Conservation (phyloP, 2,329 filamentous ascomycete species). For the Aspergillus ruber region DNA sequence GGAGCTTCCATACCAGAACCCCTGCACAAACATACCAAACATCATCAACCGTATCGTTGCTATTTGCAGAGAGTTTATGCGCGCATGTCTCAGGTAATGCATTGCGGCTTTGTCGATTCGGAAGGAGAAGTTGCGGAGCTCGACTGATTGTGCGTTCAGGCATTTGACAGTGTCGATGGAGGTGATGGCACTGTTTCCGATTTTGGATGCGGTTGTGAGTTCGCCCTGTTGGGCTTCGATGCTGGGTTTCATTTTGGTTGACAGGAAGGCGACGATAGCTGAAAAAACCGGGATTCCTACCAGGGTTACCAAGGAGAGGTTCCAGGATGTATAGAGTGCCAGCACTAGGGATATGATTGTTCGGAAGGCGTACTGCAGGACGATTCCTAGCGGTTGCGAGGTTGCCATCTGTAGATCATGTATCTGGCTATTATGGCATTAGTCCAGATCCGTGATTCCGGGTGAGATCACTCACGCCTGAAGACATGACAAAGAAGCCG, state of each 20-base stretch:
- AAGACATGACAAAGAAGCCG: slow-evolving; percentile 62
- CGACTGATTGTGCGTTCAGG: slow-evolving; percentile 68
- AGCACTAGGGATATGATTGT: slow-evolving; percentile 60
- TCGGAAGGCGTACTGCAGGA: slow-evolving; percentile 59
- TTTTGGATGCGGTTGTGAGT: slow-evolving; percentile 65
- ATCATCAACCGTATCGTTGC: slow-evolving; percentile 68
- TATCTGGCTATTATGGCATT: slow-evolving; percentile 55
- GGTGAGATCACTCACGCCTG: slow-evolving; percentile 59
- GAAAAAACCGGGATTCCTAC: slow-evolving; percentile 64
- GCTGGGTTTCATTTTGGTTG: slow-evolving; percentile 55
- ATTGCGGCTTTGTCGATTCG: slow-evolving; percentile 53
- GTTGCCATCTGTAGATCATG: slow-evolving; percentile 74
- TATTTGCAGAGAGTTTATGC: slow-evolving; percentile 64
- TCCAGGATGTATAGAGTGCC: slow-evolving; percentile 76
- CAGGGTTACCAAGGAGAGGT: slow-evolving; percentile 71
- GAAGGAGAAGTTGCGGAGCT: slow-evolving; percentile 58
- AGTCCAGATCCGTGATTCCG: not conserved
- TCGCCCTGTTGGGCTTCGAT: slow-evolving; percentile 64
- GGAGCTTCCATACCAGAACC: slow-evolving; percentile 79
- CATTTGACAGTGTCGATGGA: slow-evolving; percentile 82
- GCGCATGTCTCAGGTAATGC: slow-evolving; percentile 62
- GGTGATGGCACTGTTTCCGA: slow-evolving; percentile 61
- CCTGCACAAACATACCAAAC: slow-evolving; percentile 73
- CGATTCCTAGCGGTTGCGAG: slow-evolving; percentile 70
- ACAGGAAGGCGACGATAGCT: slow-evolving; percentile 54